Evolutionary conservation across 1,139 yeast genomes (phyloP).

Genomic region (Suhomyces coccinellae): DNA sequence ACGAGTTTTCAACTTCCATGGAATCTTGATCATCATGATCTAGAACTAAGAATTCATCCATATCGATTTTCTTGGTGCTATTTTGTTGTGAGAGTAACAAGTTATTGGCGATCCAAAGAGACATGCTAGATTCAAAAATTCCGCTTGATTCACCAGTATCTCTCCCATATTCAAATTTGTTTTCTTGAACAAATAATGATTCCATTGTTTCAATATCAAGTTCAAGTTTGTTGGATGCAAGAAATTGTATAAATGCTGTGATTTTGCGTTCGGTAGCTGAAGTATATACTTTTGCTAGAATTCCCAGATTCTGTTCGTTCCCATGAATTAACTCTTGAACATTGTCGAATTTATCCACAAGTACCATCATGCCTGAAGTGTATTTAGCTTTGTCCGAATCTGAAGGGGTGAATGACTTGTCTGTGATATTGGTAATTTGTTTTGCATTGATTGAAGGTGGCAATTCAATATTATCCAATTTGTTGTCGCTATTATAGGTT

Average conservation of each 20-base stretch:
- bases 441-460: conserved; percentile 42
- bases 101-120: conserved; percentile 35
- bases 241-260: conserved; percentile 8
- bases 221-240: conserved; percentile 3
- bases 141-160: background rate
- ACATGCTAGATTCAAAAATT: conserved; percentile 14
- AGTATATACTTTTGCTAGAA: conserved; percentile 12
- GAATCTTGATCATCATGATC: conserved; percentile 14
- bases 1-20: conserved; percentile 12
- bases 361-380: conserved; percentile 21
- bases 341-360: conserved; percentile 18
- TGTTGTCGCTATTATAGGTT: conserved; percentile 18
- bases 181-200: conserved; percentile 9
- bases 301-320: background rate
- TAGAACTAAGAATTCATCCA: conserved; percentile 27
- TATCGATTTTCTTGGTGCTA: conserved; percentile 8
- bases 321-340: conserved; percentile 1
- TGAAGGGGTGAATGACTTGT: background rate
- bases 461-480: conserved; percentile 38
- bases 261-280: conserved; percentile 12
- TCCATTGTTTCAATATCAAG: conserved; percentile 5
- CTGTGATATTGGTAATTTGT: conserved; percentile 23
- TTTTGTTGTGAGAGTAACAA: conserved; percentile 6
- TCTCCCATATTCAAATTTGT: background rate
- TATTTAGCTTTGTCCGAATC: conserved; percentile 12